A percentile compares a stretch with the other conserved stretches of the same genome.
These are phyloP conservation scores for Dioscorea alata DNA, from an alignment of 106 monocot genomes.

Conservation along the genomic window DNA sequence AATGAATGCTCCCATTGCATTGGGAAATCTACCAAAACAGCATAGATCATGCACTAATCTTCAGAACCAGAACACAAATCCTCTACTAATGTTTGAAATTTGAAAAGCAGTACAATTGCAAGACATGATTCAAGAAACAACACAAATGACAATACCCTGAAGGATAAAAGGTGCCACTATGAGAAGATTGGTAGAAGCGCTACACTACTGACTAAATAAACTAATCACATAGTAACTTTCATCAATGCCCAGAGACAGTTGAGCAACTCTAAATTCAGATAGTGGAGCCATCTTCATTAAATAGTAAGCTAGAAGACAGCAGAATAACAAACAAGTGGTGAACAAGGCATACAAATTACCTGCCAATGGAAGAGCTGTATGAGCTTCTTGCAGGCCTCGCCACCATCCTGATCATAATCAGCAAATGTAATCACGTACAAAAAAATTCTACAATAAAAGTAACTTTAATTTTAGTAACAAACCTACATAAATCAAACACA, in stretches of 20 bases:
- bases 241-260: too few species aligned
- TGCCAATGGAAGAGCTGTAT: slow-evolving; percentile 75
- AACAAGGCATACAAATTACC: slow-evolving; percentile 24
- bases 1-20: slow-evolving; percentile 90
- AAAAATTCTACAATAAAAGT: slow-evolving; percentile 53
- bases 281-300: too few species aligned
- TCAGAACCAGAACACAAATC: too few species aligned
- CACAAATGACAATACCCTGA: too few species aligned
- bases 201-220: too few species aligned
- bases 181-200: too few species aligned
- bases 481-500: background rate
- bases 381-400: slow-evolving; percentile 24
- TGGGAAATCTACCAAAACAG: slow-evolving; percentile 59
- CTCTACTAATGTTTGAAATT: too few species aligned
- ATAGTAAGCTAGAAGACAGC: too few species aligned
- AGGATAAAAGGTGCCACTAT: too few species aligned
- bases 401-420: slow-evolving; percentile 70
- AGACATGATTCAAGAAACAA: too few species aligned
- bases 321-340: background rate
- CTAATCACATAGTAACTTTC: too few species aligned
- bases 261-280: background rate
- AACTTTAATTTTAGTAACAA: background rate
- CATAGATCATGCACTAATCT: background rate
- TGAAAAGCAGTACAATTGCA: too few species aligned
- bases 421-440: slow-evolving; percentile 85